A percentile compares a stretch with the other conserved stretches of the same genome.
Evolutionary conservation across 2,329 filamentous ascomycete genomes (phyloP).

Genomic region (Diaporthe vaccinii): DNA sequence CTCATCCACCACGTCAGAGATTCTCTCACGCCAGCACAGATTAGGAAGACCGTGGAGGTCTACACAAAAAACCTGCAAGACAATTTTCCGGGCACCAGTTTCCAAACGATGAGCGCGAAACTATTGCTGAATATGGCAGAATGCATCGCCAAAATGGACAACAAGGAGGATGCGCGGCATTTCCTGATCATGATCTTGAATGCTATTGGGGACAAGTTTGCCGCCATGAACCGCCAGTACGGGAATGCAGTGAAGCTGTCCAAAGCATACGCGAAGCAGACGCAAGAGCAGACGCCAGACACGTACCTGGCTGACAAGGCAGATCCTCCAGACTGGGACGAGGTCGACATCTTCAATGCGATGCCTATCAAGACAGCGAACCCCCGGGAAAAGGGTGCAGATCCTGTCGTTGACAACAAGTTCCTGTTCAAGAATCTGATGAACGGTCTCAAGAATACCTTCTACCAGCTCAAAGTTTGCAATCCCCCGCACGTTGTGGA

Average conservation of each 20-base stretch:
- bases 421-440: constrained; percentile 97
- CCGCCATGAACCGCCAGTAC: constrained; percentile 97
- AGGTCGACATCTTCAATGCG: constrained; percentile 96
- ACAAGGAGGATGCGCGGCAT: constrained; percentile 94
- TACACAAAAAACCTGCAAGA: constrained; percentile 98
- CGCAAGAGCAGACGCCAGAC: constrained; percentile 73
- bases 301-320: constrained; percentile 88
- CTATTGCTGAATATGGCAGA: constrained; percentile 98
- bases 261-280: constrained; percentile 79
- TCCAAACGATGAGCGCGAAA: constrained; percentile 99
- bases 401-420: constrained; percentile 96
- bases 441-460: constrained; percentile 95
- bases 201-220: constrained; percentile 98
- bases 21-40: constrained; percentile 88
- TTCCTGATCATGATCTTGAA: constrained; percentile 98
- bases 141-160: constrained; percentile 92
- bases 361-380: constrained; percentile 97
- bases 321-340: constrained; percentile 91
- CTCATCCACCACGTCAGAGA: constrained; percentile 97
- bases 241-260: constrained; percentile 95
- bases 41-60: constrained; percentile 94
- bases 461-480: constrained; percentile 93
- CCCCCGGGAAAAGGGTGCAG: constrained; percentile 86
- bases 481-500: constrained; percentile 84
- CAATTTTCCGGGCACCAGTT: constrained; percentile 96